Evolutionary conservation across 306 rosid species (phyloP), one percentile per base, ranked within the genome.

Genomic region (Comarum palustre): DNA sequence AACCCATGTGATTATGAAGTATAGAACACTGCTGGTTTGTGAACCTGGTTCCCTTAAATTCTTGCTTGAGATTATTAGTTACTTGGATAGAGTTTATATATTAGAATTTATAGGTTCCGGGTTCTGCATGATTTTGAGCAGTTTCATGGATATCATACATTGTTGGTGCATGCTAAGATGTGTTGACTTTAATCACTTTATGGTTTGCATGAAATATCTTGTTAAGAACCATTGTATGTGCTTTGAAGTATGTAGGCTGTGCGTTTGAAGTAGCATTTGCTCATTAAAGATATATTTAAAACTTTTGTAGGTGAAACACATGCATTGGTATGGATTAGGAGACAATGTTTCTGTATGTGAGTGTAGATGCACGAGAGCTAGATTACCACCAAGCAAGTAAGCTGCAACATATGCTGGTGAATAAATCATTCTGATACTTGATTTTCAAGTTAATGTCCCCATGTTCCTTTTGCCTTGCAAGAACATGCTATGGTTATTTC

Each of bases 361-460:
- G 74, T 93, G 98, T 76, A 85, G 97, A 85, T 93, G 97, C 90
- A 89, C 92, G 8, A 89, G 96, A 80, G 98, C 98, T 42, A 75
- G 83, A 59, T 90, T 93, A 77, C 98, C 94, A 16, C 94, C 98
- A 72, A 93, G 97, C 97, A 90, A 85, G 98, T 93, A 87, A 87
- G 86, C 77, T 77, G 61, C 73, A 20, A 16, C 16, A 48, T 58
- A 72, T 79, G 41, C 32, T 60, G 16, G 58, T 39, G 48, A 67
- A 62, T 36, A 8, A n/a, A 32, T 58, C 27, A 68, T 73, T 51
- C 17, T 61, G 70, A 59, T 72, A 66, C 71, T 52, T 32, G 46
- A 55, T 70, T 51, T 73, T 32, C 46, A 46, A 13, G 62, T 75
- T 25, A 69, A 48, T 69, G 27, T 55, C 52, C 68, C 61, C 10